Evolutionary conservation across 305 asterid genomes (phyloP).

Genomic region (Fraxinus platypoda): DNA sequence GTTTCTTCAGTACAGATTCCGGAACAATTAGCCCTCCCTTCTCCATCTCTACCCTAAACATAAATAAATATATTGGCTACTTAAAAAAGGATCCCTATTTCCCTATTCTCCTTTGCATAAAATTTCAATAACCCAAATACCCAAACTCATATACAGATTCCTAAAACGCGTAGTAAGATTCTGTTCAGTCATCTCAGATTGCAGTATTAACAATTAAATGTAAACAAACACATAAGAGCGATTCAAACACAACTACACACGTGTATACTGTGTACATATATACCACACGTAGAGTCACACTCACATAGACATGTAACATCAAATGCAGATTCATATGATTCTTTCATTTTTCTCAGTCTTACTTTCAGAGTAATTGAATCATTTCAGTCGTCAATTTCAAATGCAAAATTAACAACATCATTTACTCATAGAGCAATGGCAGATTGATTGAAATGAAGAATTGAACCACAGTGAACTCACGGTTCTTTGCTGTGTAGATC

Average conservation of each 20-base stretch:
- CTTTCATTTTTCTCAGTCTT: background rate
- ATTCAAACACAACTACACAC: background rate
- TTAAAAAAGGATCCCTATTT: background rate
- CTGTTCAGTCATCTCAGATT: background rate
- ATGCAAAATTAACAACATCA: background rate
- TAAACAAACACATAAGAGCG: background rate
- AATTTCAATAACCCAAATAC: background rate
- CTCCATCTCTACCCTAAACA: constrained; percentile 33
- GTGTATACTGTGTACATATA: background rate
- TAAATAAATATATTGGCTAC: background rate
- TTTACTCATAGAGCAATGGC: background rate
- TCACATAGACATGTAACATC: background rate
- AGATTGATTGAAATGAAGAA: background rate
- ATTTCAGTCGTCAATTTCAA: background rate
- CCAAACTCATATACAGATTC: background rate
- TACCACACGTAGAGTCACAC: background rate
- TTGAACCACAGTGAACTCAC: constrained; percentile 11
- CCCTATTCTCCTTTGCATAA: background rate
- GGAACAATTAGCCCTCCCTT: constrained; percentile 38
- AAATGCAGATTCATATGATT: background rate
- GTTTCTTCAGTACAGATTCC: constrained; percentile 72
- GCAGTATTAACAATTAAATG: background rate
- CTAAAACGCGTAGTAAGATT: background rate
- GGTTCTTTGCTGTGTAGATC: background rate
- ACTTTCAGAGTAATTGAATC: background rate